Evolutionary conservation across 139 green algal species (phyloP), one percentile per base, ranked within the genome.

Genomic region (Trebouxia sp.): DNA sequence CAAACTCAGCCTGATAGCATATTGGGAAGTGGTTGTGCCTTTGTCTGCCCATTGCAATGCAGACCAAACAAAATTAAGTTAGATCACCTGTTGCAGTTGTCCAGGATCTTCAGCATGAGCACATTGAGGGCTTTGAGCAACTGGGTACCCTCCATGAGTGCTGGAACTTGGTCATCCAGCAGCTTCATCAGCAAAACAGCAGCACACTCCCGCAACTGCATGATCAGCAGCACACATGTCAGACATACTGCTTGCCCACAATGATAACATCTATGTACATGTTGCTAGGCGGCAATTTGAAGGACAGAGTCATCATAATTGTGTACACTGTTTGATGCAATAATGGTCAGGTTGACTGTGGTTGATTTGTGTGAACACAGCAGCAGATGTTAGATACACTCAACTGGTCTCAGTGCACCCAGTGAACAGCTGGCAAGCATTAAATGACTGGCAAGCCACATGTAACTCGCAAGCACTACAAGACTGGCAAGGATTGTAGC

Each of bases 91-190:
- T 93, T 90, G 50, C 74, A 88, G 84, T 96, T 88, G 81, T 98
- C 95, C 76, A 99, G 83, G 5, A 97, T 88, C 83, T 95, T 95
- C 58, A 98, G 89, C 91, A 98, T 97, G 22, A 99, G 88, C 75
- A 98, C 90, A 88, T 99, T 99, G 39, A 98, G 85, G 0, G 95
- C 96, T 50, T 91, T 92, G 39, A 96, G 80, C 38, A 96, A 82
- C 9, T 89, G 85, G 45, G 47, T 38, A n/a, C 86, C 89, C 35
- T 92, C 88, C 30, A 87, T 82, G 42, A 91, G 81, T 37, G 74
- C 62, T 35, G 87, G 47, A 28, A 94, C 83, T 12, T 77, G 42
- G 26, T 91, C 86, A 69, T 97, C 85, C 65, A 97, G 83, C 48
- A 97, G 84, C 38, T 83, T 84, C 30, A 89, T 43, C 50, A 97